Conservation (phyloP, 495 filamentous ascomycete species). For the Talaromyces proteolyticus region DNA sequence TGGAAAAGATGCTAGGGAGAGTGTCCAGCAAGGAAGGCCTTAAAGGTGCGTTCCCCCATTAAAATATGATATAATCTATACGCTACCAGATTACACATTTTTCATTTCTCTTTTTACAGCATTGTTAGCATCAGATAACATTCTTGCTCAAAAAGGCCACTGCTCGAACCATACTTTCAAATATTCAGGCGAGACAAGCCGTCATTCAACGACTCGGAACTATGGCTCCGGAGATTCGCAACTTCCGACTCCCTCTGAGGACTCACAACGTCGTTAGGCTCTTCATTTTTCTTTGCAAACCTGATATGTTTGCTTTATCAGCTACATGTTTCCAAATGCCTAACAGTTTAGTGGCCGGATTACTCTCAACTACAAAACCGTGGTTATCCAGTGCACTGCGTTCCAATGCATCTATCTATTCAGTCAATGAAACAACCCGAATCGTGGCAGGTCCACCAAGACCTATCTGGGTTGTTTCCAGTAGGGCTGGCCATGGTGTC, state of each 20-base stretch:
- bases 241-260: constrained; percentile 1
- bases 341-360: constrained; percentile 1
- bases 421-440: neutral
- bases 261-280: too few relatives aligned
- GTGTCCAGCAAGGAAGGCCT: too few relatives aligned
- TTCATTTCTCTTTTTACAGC: too few relatives aligned
- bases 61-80: too few relatives aligned
- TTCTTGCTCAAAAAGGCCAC: constrained; percentile 4
- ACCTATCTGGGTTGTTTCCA: constrained; percentile 1
- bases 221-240: neutral
- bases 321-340: neutral
- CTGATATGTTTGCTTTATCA: neutral
- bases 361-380: neutral
- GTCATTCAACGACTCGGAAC: constrained; percentile 1
- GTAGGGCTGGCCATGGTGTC: constrained; percentile 1
- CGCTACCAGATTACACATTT: too few relatives aligned
- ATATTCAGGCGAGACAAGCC: constrained; percentile 3
- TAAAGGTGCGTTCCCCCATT: too few relatives aligned
- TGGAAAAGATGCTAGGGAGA: too few relatives aligned
- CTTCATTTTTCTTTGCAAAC: neutral
- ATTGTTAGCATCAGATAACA: too few relatives aligned
- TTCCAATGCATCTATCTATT: constrained; percentile 2
- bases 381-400: constrained; percentile 1
- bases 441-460: constrained; percentile 1
- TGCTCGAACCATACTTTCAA: constrained; percentile 5